Base-by-base conservation (phyloP, 345 rosid species). In the Syzygium oleosum region DNA sequence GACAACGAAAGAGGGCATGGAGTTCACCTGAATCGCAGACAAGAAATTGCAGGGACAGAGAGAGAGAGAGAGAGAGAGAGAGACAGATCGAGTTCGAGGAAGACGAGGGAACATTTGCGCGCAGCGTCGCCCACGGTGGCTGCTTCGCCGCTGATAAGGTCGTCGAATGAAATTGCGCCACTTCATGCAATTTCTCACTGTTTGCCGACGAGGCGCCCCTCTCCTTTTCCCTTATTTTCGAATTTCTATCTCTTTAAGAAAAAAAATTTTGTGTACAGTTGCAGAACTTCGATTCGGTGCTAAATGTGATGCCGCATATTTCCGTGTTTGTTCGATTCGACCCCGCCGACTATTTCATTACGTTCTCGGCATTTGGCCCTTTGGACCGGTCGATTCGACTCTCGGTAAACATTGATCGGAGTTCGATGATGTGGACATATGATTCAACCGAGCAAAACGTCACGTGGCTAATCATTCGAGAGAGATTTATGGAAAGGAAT, bases 201-300 rank as follows among this genome's bases (percentile, higher is more conserved):
- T 34, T 34, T 73, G 27, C 80, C 49, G 6, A 9, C 13, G 14
- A 10, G 43, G 25, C 0, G 25, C 73, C 43, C 13, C 5, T 34
- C 5, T 34, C 19, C 3, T 73, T 9, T 34, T 10, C 25, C 27
- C 12, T 5, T 5, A 38, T 73, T 38, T 41, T 73, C 80, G 80
- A 73, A 34, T 19, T 59, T 27, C 12, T 25, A 12, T 59, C 0
- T 13, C 38, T 1, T 13, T 0, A 2, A 63, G 13, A 5, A 4
- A 58, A 58, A 23, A 23, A 58, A 3, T 0, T 2, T 27, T 1
- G 9, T 63, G 2, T 31, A 8, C 79, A 9, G 9, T 68, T 11
- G 9, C 59, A 7, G 15, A 59, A 68, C 43, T 31, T 65, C 31
- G 41, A 41, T 29, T 65, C 34, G 19, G 9, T 29, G 79, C 43